These are phyloP conservation scores for Mycosarcoma maydis DNA, from an alignment of 1,284 basidiomycete genomes.

Conservation along the genomic window DNA sequence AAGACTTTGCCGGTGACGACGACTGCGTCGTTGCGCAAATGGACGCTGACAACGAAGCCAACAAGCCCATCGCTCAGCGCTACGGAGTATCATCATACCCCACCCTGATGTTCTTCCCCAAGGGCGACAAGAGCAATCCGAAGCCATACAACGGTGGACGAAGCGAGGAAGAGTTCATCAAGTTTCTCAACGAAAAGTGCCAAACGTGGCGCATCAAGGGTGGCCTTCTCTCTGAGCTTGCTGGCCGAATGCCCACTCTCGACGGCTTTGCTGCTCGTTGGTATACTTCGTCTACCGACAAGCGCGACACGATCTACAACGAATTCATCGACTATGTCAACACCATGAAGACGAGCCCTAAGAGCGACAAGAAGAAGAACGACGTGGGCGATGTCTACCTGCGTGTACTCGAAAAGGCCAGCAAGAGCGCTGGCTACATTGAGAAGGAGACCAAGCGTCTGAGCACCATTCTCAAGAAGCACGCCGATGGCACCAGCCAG, in stretches of 20 bases:
- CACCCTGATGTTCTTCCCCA: slow-evolving; percentile 88
- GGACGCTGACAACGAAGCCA: slow-evolving; percentile 84
- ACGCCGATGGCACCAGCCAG: slow-evolving; percentile 68
- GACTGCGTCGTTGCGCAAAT: slow-evolving; percentile 85
- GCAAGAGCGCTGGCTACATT: slow-evolving; percentile 77
- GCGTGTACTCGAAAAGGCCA: slow-evolving; percentile 85
- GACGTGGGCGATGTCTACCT: slow-evolving; percentile 81
- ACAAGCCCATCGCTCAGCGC: slow-evolving; percentile 78
- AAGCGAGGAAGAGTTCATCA: slow-evolving; percentile 75
- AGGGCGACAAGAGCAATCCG: slow-evolving; percentile 72
- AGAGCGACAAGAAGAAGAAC: slow-evolving; percentile 65
- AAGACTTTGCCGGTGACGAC: slow-evolving; percentile 81
- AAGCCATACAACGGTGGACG: slow-evolving; percentile 77
- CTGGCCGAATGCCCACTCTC: slow-evolving; percentile 81
- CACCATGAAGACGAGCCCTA: slow-evolving; percentile 36
- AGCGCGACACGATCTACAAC: slow-evolving; percentile 72
- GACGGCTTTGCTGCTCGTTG: slow-evolving; percentile 83
- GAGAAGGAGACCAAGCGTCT: slow-evolving; percentile 84
- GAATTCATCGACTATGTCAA: slow-evolving; percentile 70
- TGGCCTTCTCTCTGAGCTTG: slow-evolving; percentile 81
- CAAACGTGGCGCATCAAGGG: slow-evolving; percentile 83
- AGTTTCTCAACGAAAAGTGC: slow-evolving; percentile 82
- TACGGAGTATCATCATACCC: slow-evolving; percentile 81
- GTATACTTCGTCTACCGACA: slow-evolving; percentile 73
- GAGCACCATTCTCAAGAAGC: slow-evolving; percentile 75